These are phyloP conservation scores for Leccinum boreale DNA, from an alignment of 768 basidiomycete species.

Conservation along the genomic window DNA sequence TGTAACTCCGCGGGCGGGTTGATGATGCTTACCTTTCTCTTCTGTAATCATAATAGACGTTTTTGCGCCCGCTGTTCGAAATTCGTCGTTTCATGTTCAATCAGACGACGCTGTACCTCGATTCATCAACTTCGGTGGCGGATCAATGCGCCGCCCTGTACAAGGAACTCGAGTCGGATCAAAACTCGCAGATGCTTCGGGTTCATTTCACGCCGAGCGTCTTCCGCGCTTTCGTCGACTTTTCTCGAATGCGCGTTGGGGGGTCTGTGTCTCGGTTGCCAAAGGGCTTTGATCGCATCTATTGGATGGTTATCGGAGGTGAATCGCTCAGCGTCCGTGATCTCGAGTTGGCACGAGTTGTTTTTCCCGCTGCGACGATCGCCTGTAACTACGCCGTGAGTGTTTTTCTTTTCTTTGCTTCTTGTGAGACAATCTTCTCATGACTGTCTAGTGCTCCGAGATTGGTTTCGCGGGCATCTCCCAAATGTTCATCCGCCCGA, in stretches of 20 bases:
- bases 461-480: slow-evolving; percentile 31
- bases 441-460: slow-evolving; percentile 23
- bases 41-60: slow-evolving; percentile 17
- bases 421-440: neutral
- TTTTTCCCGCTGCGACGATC: slow-evolving; percentile 26
- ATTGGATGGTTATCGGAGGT: slow-evolving; percentile 34
- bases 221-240: slow-evolving; percentile 30
- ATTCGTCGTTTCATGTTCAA: slow-evolving; percentile 34
- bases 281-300: slow-evolving; percentile 24
- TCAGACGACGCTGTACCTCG: slow-evolving; percentile 30
- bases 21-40: neutral
- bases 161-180: slow-evolving; percentile 23
- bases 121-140: slow-evolving; percentile 25
- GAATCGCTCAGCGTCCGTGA: slow-evolving; percentile 26
- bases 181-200: slow-evolving; percentile 23
- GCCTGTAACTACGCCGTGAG: slow-evolving; percentile 32
- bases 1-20: neutral
- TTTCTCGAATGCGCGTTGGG: slow-evolving; percentile 19
- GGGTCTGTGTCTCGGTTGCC: slow-evolving; percentile 12
- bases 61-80: slow-evolving; percentile 30
- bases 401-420: neutral
- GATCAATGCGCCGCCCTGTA: slow-evolving; percentile 24
- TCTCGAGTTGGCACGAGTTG: slow-evolving; percentile 22
- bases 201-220: slow-evolving; percentile 29
- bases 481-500: slow-evolving; percentile 28